Evolutionary conservation across 345 rosid genomes (phyloP).

Genomic region (Sonneratia alba): DNA sequence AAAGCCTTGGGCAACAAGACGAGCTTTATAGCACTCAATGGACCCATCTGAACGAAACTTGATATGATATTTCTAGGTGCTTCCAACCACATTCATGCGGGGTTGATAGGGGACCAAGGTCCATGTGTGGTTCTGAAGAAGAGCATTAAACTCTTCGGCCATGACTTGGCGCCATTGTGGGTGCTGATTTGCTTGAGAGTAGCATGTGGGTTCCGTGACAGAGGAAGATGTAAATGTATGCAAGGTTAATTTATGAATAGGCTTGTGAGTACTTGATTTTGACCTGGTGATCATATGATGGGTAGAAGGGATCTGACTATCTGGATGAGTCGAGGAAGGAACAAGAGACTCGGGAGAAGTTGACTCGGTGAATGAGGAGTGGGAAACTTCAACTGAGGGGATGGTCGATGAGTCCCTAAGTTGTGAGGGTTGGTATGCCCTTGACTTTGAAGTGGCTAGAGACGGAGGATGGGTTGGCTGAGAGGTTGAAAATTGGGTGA

Average conservation of each 20-base stretch:
- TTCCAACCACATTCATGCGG: neutral
- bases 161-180: slow-evolving; percentile 1
- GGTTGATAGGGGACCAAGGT: neutral
- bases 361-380: no score
- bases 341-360: no score
- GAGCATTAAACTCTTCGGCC: neutral
- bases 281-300: neutral
- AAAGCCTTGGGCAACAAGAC: neutral
- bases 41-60: neutral
- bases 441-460: no score
- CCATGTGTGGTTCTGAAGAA: neutral
- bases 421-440: no score
- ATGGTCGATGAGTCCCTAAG: no score
- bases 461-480: neutral
- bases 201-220: neutral
- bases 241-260: no score
- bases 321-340: neutral
- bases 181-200: neutral
- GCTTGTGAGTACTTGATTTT: neutral
- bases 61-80: neutral
- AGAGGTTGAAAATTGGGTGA: neutral
- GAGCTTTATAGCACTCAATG: slow-evolving; percentile 1
- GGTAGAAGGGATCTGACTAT: neutral
- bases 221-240: neutral
- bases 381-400: no score